Base-by-base conservation (phyloP, 2,329 filamentous ascomycete genomes). In the Coniella vitis region DNA sequence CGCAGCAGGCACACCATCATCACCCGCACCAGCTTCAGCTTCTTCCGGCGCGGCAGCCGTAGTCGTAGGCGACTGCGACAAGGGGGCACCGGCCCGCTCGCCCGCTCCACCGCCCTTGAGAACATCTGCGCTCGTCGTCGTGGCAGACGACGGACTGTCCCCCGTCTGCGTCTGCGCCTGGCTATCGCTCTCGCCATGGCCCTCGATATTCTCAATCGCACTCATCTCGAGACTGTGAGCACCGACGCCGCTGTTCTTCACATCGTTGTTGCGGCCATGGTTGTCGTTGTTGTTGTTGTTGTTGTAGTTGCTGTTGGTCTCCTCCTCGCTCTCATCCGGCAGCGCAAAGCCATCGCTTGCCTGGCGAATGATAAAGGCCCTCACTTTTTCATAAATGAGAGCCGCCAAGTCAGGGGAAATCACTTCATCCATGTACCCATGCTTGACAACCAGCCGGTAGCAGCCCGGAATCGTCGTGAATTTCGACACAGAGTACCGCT, bases 361-460 rank as follows among this genome's bases (percentile, higher is more conserved):
- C 47, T 54, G 54, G 25, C 52, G 63, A 1, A 72, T 66, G 29
- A 81, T 63, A 45, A 69, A 78, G 4, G 34, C 48, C 36, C 73
- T 70, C 14, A 85, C 65, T 54, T 84, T 75, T 40, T 81, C 75
- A 52, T 76, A 76, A 31, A 87, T 72, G 1, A 82, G 60, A 0
- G 68, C 66, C 0, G 73, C 81, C 3, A 88, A 69, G 48, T 86
- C 76, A 0, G 76, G 76, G 0, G 77, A 82, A 37, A 88, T 73
- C 40, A 87, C 74, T 54, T 83, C 75, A 56, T 88, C 84, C 64
- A 78, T 84, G 61, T 84, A 88, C 1, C 84, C 85, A 57, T 87
- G 81, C 4, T 83, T 76, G 2, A 86, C 71, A 3, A 84, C 78
- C 9, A 88, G 69, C 4, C 83, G 78, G 60, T 86, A 87, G 56